These are phyloP conservation scores for Jatropha curcas DNA, from an alignment of 345 rosid species.

Conservation along the genomic window DNA sequence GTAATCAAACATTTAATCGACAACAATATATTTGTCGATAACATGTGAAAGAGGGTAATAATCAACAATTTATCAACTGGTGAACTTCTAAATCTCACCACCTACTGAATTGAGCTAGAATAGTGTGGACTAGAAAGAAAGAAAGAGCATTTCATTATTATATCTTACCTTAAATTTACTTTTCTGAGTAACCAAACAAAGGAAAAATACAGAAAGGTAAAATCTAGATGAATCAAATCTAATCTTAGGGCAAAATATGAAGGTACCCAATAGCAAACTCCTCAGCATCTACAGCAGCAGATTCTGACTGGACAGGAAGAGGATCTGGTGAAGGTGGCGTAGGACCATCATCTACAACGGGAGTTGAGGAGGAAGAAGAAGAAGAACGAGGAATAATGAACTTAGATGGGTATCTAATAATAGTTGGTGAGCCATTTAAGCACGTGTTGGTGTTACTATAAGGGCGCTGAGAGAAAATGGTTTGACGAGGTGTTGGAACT, in stretches of 20 bases:
- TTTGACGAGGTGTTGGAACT: constrained; percentile 30
- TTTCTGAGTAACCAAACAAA: neutral
- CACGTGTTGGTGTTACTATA: constrained; percentile 14
- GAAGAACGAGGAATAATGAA: constrained; percentile 32
- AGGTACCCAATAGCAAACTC: constrained; percentile 45
- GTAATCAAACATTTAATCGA: no score
- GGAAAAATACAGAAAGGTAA: neutral
- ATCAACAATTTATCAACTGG: no score
- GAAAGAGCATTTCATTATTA: no score
- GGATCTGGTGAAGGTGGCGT: constrained; percentile 26
- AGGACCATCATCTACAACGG: constrained; percentile 40
- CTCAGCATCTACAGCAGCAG: constrained; percentile 24
- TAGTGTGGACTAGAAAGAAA: no score
- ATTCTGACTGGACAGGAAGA: constrained; percentile 24
- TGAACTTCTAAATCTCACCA: no score
- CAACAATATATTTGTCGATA: no score
- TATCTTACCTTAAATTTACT: neutral
- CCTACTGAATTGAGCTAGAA: no score
- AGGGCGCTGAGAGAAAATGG: constrained; percentile 26
- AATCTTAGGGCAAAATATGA: neutral
- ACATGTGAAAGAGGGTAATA: no score
- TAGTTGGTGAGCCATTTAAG: constrained; percentile 18
- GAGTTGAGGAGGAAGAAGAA: constrained; percentile 38
- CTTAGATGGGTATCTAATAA: constrained; percentile 34
- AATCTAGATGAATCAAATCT: neutral